Base-by-base conservation (phyloP, 2,329 filamentous ascomycete genomes). In the Dothidotthia symphoricarpi region DNA sequence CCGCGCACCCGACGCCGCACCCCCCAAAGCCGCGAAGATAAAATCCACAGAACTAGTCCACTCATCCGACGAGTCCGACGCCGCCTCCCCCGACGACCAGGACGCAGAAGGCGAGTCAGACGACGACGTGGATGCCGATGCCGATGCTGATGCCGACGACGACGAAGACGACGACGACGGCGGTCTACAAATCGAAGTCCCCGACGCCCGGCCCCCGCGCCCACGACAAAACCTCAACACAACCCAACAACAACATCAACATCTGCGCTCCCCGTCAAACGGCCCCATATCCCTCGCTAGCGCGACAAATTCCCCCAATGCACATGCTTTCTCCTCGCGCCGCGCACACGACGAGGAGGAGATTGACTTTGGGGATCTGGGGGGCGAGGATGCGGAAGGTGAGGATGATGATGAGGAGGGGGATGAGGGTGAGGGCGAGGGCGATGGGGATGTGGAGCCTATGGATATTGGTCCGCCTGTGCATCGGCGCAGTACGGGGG, bases 271-370 rank as follows among this genome's bases (percentile, higher is more conserved):
- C 2, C 61, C 63, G 0, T 55, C 53, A 15, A 55, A 58, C 16
- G 69, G 70, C 3, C 71, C 71, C 2, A 71, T 72, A 29, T 68
- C 63, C 12, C 58, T 73, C 25, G 66, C 64, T 12, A 69, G 66
- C 42, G 71, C 69, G 1, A 69, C 70, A 6, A 71, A 60, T 39
- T 22, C 19, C 19, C 19, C 19, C 19, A 57, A 61, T 27, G 49
- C 54, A 4, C 40, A 46, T 2, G 32, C 31, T 2, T 39, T 47
- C 16, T 41, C 39, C 13, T 37, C 44, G 41, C 40, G 40, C 8
- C 43, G 41, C 8, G 33, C 41, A 3, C 41, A 55, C 14, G 58
- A 67, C 4, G 63, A 63, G 9, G 58, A 56, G 4, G 63, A 61
- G 3, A 69, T 68, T 11, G 63, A 65, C 24, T 67, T 65, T 36